These are phyloP conservation scores for Physcia stellaris DNA, from an alignment of 495 filamentous ascomycete species.

Conservation along the genomic window DNA sequence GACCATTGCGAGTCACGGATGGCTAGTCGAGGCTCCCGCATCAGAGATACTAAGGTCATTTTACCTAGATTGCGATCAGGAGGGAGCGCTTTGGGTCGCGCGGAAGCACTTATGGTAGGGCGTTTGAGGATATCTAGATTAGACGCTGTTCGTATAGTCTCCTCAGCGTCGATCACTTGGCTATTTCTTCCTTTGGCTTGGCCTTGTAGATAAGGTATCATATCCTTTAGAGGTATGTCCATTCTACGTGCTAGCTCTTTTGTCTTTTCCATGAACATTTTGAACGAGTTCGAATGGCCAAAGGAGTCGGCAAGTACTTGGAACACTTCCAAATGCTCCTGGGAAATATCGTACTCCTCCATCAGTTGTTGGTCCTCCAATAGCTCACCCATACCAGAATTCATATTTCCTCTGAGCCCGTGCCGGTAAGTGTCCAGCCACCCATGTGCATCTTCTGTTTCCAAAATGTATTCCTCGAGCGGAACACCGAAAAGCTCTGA, in stretches of 20 bases:
- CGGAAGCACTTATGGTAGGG: neutral
- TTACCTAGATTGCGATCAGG: neutral
- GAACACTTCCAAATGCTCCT: neutral
- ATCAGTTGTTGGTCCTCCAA: neutral
- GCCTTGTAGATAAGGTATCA: neutral
- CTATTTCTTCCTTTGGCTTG: too few species aligned
- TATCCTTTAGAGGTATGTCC: neutral
- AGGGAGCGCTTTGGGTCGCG: neutral
- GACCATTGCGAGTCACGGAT: slow-evolving; percentile 17
- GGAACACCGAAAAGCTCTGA: neutral
- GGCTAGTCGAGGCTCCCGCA: neutral
- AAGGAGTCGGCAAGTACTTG: neutral
- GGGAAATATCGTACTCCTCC: neutral
- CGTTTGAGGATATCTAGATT: neutral
- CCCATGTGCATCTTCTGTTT: neutral
- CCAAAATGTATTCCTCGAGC: neutral
- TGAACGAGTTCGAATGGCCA: neutral
- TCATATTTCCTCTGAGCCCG: too few species aligned
- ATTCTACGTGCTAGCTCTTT: neutral
- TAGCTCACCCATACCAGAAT: neutral
- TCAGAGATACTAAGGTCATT: neutral
- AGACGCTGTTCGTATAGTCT: neutral
- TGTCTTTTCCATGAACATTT: neutral
- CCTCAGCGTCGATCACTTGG: too few species aligned
- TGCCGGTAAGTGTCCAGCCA: neutral